Conservation (phyloP, 1,284 basidiomycete species). For the Vanrija pseudolonga region DNA sequence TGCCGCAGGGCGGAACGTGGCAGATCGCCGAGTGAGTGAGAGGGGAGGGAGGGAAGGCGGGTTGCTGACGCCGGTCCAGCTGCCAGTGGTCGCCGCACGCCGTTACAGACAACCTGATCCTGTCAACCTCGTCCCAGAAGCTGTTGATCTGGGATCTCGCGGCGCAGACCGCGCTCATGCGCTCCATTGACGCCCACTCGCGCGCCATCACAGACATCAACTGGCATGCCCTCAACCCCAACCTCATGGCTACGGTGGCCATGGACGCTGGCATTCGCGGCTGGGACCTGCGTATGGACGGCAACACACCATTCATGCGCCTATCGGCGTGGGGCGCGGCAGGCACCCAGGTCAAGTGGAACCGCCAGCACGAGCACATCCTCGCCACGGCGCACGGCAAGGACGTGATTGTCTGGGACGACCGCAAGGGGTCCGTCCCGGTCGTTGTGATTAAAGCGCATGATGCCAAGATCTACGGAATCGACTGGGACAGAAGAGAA, state of each 20-base stretch:
- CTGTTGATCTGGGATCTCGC: conserved; percentile 92
- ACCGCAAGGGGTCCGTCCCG: conserved; percentile 79
- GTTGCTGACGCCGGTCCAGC: conserved; percentile 15
- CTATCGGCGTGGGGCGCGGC: conserved; percentile 50
- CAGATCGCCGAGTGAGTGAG: conserved; percentile 70
- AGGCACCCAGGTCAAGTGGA: conserved; percentile 91
- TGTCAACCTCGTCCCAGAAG: conserved; percentile 93
- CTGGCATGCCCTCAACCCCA: conserved; percentile 81
- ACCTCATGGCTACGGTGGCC: conserved; percentile 54
- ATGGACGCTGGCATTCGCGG: conserved; percentile 55
- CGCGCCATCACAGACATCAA: conserved; percentile 94
- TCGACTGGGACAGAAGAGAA: conserved; percentile 80
- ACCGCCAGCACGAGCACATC: conserved; percentile 74
- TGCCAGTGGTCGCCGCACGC: conserved; percentile 95
- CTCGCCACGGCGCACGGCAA: conserved; percentile 83
- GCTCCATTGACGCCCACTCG: conserved; percentile 78
- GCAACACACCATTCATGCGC: conserved; percentile 44
- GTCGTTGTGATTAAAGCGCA: conserved; percentile 73
- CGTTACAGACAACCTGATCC: conserved; percentile 77
- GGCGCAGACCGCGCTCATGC: conserved; percentile 63
- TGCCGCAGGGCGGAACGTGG: conserved; percentile 95
- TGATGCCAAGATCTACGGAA: conserved; percentile 84
- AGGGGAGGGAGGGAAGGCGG: background rate
- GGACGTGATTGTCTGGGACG: conserved; percentile 51
- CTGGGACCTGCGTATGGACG: conserved; percentile 67